A percentile compares a stretch with the other conserved stretches of the same genome.
These are phyloP conservation scores for Erigeron philadelphicus DNA, from an alignment of 140 eudicot species.

Conservation along the genomic window DNA sequence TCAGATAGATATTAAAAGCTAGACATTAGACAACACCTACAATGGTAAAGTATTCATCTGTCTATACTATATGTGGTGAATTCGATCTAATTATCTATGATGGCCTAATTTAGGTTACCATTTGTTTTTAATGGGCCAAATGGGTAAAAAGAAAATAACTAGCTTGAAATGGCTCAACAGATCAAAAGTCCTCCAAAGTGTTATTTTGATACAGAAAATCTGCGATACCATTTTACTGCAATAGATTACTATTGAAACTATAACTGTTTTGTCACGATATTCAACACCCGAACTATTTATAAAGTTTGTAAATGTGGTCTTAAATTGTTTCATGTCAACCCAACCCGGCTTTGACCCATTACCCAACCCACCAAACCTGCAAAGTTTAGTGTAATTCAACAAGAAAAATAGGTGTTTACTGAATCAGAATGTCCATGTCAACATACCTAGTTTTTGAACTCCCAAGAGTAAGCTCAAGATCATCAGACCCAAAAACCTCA, in stretches of 20 bases:
- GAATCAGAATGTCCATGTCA: not conserved
- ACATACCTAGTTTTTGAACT: constrained; percentile 47
- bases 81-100: not conserved
- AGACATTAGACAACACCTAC: not conserved
- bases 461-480: constrained; percentile 74
- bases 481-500: constrained; percentile 55
- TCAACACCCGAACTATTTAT: not conserved
- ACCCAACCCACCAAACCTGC: not conserved
- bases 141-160: not conserved
- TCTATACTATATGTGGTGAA: not conserved
- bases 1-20: not conserved
- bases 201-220: not conserved
- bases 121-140: not conserved
- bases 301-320: not conserved
- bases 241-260: not conserved
- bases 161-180: not conserved
- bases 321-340: not conserved
- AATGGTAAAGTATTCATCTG: not conserved
- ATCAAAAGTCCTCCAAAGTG: not conserved
- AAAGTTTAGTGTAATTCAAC: not conserved
- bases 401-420: not conserved
- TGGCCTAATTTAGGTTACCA: no score
- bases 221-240: not conserved
- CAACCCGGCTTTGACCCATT: not conserved
- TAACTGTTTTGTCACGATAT: not conserved